A percentile compares a stretch with the other conserved stretches of the same genome.
Evolutionary conservation across 1,139 yeast genomes (phyloP).

Genomic region (Barnettozyma hawaiiensis): DNA sequence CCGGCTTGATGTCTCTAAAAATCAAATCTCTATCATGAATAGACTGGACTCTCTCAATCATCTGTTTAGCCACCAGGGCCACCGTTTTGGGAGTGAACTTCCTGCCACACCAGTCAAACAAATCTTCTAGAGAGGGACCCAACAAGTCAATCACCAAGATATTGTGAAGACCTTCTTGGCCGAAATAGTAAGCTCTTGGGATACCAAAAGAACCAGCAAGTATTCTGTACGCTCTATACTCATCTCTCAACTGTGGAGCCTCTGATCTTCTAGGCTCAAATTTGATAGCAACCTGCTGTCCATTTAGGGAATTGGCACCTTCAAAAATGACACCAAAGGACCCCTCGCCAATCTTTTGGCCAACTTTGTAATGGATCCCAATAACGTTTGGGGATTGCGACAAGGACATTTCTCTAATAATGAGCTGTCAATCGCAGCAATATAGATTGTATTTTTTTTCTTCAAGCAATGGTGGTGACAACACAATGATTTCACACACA

Average conservation of each 20-base stretch:
- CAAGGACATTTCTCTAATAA: slow-evolving; percentile 28
- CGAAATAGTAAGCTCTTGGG: slow-evolving; percentile 73
- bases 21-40: slow-evolving; percentile 67
- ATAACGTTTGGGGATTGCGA: slow-evolving; percentile 50
- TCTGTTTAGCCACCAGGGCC: slow-evolving; percentile 68
- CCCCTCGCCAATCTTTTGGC: slow-evolving; percentile 82
- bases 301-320: slow-evolving; percentile 70
- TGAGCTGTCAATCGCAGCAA: too few species aligned
- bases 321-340: slow-evolving; percentile 81
- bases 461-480: neutral
- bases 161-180: slow-evolving; percentile 76
- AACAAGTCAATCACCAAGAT: slow-evolving; percentile 66
- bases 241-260: slow-evolving; percentile 76
- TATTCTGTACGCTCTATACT: slow-evolving; percentile 66
- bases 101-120: slow-evolving; percentile 80
- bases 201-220: slow-evolving; percentile 57
- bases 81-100: slow-evolving; percentile 65
- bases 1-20: slow-evolving; percentile 74
- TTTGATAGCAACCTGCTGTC: slow-evolving; percentile 72
- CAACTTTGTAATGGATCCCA: slow-evolving; percentile 74
- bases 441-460: too few species aligned
- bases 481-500: too few species aligned
- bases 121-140: slow-evolving; percentile 74
- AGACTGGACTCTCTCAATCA: slow-evolving; percentile 61
- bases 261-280: slow-evolving; percentile 77